These are phyloP conservation scores for Penicillium pancosmium DNA, from an alignment of 495 filamentous ascomycete species.

Conservation along the genomic window DNA sequence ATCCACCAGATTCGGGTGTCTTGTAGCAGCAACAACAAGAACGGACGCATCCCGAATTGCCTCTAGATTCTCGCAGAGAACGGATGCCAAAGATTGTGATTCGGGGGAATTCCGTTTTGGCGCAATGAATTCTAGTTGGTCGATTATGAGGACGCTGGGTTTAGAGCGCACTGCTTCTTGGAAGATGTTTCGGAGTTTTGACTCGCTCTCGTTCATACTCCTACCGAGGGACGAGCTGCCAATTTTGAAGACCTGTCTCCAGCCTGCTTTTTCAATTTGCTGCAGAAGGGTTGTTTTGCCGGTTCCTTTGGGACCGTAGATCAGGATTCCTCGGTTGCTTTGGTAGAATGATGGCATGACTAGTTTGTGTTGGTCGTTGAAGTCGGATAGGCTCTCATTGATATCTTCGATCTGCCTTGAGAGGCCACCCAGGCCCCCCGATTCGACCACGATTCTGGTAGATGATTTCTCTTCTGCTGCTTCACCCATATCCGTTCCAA, in stretches of 20 bases:
- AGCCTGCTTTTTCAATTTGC: conserved; percentile 66
- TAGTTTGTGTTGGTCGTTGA: conserved; percentile 45
- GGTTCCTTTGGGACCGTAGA: conserved; percentile 82
- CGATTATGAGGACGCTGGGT: conserved; percentile 82
- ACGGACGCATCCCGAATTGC: conserved; percentile 49
- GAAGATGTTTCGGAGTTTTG: conserved; percentile 70
- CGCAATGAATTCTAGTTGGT: conserved; percentile 76
- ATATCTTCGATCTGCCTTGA: conserved; percentile 62
- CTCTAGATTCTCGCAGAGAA: conserved; percentile 50
- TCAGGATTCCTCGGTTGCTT: conserved; percentile 60
- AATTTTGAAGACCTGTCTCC: conserved; percentile 67
- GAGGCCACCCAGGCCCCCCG: conserved; percentile 61
- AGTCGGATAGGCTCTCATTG: conserved; percentile 66
- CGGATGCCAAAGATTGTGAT: conserved; percentile 36
- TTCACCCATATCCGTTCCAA: conserved; percentile 29
- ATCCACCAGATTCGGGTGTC: conserved; percentile 75
- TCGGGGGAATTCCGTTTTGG: conserved; percentile 56
- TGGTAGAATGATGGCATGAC: conserved; percentile 48
- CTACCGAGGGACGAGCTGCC: conserved; percentile 54
- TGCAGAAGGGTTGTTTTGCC: conserved; percentile 76
- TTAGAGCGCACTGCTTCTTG: conserved; percentile 68
- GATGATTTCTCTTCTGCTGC: conserved; percentile 12
- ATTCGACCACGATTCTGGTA: conserved; percentile 31
- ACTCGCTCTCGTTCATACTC: conserved; percentile 44
- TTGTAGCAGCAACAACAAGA: conserved; percentile 73